These are phyloP conservation scores for Mrakia blollopis DNA, from an alignment of 768 basidiomycete genomes.

Conservation along the genomic window DNA sequence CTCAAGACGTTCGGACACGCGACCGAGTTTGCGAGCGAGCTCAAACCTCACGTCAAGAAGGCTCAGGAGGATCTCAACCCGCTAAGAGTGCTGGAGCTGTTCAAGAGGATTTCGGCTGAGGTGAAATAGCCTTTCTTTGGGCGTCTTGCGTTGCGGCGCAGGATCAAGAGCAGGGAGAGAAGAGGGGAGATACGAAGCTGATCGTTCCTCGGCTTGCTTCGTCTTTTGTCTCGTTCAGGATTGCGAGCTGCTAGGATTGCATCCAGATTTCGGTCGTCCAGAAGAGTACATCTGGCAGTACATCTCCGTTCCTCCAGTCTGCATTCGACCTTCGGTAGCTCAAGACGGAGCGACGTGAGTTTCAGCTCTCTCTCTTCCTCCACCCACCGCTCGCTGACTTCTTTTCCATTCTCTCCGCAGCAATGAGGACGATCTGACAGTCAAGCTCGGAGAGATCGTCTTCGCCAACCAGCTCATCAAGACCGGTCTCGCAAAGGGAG, in stretches of 20 bases:
- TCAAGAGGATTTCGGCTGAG: conserved; percentile 86
- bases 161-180: background rate
- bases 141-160: background rate
- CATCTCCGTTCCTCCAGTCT: conserved; percentile 93
- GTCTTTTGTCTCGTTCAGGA: conserved; percentile 54
- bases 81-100: conserved; percentile 84
- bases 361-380: background rate
- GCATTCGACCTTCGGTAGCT: conserved; percentile 92
- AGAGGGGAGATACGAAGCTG: conserved; percentile 7
- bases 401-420: conserved; percentile 46
- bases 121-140: conserved; percentile 48
- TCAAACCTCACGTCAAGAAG: conserved; percentile 76
- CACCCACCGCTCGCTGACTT: background rate
- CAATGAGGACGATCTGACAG: conserved; percentile 96
- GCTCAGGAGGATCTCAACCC: conserved; percentile 93
- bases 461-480: conserved; percentile 90
- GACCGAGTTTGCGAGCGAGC: conserved; percentile 71
- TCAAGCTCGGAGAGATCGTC: conserved; percentile 94
- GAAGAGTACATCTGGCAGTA: conserved; percentile 99
- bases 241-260: conserved; percentile 86
- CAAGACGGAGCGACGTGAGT: conserved; percentile 77
- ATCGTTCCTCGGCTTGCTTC: too few relatives aligned
- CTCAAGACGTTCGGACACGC: conserved; percentile 66
- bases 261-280: conserved; percentile 81
- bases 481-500: conserved; percentile 79